Evolutionary conservation across 1,284 basidiomycete genomes (phyloP).

Genomic region (Sphagnurus paluster): DNA sequence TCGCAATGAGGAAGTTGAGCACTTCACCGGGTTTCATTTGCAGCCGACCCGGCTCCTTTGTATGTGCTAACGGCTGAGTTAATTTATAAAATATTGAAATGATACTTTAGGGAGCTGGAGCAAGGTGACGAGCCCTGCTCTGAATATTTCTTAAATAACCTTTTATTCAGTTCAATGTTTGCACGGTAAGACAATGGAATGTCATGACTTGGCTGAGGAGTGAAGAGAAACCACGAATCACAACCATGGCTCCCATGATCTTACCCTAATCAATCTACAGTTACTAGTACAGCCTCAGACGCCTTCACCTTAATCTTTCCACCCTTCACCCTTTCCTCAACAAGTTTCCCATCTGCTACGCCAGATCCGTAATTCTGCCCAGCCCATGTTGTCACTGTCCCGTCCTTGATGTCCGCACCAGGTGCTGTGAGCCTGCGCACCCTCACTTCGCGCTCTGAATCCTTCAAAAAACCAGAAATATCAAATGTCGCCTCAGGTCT

Average conservation of each 20-base stretch:
- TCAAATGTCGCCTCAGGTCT: conserved; percentile 42
- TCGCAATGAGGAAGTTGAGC: too few species aligned
- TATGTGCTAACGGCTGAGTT: too few species aligned
- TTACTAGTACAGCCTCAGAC: conserved; percentile 45
- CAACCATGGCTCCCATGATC: background rate
- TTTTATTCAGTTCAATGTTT: too few species aligned
- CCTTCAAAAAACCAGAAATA: conserved; percentile 38
- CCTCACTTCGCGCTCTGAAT: conserved; percentile 26
- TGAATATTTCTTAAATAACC: background rate
- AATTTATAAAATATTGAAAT: too few species aligned
- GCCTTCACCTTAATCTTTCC: conserved; percentile 38
- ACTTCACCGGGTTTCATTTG: too few species aligned
- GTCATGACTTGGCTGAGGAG: too few species aligned
- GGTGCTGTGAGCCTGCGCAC: conserved; percentile 43
- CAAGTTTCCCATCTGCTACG: conserved; percentile 33
- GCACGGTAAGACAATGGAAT: too few species aligned
- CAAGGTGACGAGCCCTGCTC: too few species aligned
- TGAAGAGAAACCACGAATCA: too few species aligned
- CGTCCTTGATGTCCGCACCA: conserved; percentile 44
- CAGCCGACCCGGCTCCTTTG: too few species aligned
- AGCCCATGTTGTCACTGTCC: conserved; percentile 46
- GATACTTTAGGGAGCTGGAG: too few species aligned
- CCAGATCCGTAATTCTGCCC: conserved; percentile 47
- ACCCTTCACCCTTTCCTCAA: conserved; percentile 36
- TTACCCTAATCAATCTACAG: conserved; percentile 14